A percentile compares a stretch with the other conserved stretches of the same genome.
These are phyloP conservation scores for Cladosporium austrohemisphaericum DNA, from an alignment of 2,329 filamentous ascomycete genomes.

Conservation along the genomic window DNA sequence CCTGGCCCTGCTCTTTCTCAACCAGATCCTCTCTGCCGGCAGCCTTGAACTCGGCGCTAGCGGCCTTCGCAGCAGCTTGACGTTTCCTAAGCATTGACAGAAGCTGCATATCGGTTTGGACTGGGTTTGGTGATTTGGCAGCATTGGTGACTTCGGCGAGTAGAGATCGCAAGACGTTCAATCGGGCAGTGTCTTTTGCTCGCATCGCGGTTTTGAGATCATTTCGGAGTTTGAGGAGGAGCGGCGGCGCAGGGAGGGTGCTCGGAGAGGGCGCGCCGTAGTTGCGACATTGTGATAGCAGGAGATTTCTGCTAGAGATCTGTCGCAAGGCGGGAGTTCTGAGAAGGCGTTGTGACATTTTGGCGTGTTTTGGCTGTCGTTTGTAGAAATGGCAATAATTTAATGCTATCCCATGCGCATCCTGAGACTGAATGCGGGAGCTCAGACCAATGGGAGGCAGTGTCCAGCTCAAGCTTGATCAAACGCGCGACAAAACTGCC, in stretches of 20 bases:
- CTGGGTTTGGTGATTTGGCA: slow-evolving; percentile 67
- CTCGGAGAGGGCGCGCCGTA: slow-evolving; percentile 22
- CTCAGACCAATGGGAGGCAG: not conserved
- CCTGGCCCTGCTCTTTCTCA: slow-evolving; percentile 65
- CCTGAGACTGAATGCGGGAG: not conserved
- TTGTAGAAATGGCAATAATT: too few species aligned
- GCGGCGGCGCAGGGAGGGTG: slow-evolving; percentile 30
- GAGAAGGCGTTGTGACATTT: slow-evolving; percentile 11
- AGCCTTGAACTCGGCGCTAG: slow-evolving; percentile 59
- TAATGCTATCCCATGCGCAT: not conserved
- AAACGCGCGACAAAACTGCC: not conserved
- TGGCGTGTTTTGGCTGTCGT: not conserved
- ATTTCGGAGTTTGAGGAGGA: slow-evolving; percentile 43
- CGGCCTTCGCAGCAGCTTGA: slow-evolving; percentile 54
- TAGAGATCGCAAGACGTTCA: slow-evolving; percentile 65
- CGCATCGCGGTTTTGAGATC: slow-evolving; percentile 49
- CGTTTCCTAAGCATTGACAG: slow-evolving; percentile 65
- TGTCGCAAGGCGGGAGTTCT: slow-evolving; percentile 6
- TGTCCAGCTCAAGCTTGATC: not conserved
- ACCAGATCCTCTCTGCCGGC: slow-evolving; percentile 66
- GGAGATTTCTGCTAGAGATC: not conserved
- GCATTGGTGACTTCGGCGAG: slow-evolving; percentile 70
- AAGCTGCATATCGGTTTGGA: slow-evolving; percentile 66
- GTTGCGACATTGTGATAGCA: slow-evolving; percentile 1
- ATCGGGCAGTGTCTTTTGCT: slow-evolving; percentile 53